Base-by-base conservation (phyloP, 371 early-diverging fungal genomes). In the Entomophthora muscae region DNA sequence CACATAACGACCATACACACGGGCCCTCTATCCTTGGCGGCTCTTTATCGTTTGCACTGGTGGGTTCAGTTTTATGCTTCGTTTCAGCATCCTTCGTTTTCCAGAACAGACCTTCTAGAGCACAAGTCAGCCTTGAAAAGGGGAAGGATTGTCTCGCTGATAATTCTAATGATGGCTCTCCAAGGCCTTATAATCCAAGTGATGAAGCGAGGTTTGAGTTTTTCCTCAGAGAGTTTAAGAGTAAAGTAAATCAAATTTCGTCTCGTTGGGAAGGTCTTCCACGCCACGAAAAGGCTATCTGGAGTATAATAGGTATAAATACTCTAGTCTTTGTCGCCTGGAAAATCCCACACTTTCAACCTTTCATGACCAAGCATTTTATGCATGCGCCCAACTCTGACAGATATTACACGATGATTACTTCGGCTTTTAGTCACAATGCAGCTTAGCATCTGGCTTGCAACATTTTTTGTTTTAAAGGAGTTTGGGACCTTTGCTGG, bases 341-440 rank as follows among this genome's bases (percentile, higher is more conserved):
- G 89, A 81, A 81, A 65, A 65, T 87, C 0, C 80, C 77, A 22
- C 72, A 78, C 0, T 66, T 83, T 28, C 62, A 70, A 13, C 77
- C 80, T 0, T 82, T 86, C 33, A 88, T 90, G 89, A 61, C 66
- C 1, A 70, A 75, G 13, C 76, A 79, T 75, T 90, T 90, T 67
- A 60, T 78, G 62, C 90, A 90, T 67, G 69, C 84, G 32, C 86
- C 89, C 0, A 72, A 73, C 2, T 70, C 75, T 1, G 73, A 75
- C 0, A 73, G 72, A 5, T 79, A 81, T 26, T 76, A 83, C 58
- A 90, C 90, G 0, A 57, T 89, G 53, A 59, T 90, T 22, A 84
- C 86, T 0, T 77, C 78, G 29, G 70, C 73, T 33, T 88, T 86
- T 64, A 82, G 82, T 22, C 88, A 88, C 59, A 69, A 76, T 27